Base-by-base conservation (phyloP, 2,329 filamentous ascomycete genomes). In the Penicillium frequentans region DNA sequence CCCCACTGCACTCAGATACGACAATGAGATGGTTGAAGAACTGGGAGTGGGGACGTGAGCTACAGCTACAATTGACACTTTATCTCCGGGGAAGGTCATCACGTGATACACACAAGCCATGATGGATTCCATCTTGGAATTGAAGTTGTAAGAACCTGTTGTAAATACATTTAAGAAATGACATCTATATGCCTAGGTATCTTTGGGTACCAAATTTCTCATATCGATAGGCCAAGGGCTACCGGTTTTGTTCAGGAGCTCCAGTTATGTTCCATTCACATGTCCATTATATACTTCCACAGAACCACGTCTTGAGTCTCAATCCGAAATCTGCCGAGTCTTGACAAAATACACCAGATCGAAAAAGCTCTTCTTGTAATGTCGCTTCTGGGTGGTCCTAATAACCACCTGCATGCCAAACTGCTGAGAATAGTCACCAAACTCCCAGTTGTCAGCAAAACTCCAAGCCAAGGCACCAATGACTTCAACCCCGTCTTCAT, bases 401-500 rank as follows among this genome's bases (percentile, higher is more conserved):
- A 85, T 84, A 1, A 86, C 81, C 1, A 76, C 78, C 66, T 86
- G 83, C 45, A 86, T 77, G 0, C 84, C 84, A 68, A 84, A 86
- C 2, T 81, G 79, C 16, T 75, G 65, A 0, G 73, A 64, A 48
- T 76, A 82, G 27, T 77, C 73, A 0, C 82, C 83, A 64, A 85
- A 86, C 53, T 84, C 83, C 76, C 80, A 83, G 39, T 84, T 85
- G 52, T 85, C 82, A 1, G 73, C 66, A 23, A 76, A 79, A 11
- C 70, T 78, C 84, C 84, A 86, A 2, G 81, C 80, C 58, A 84
- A 76, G 0, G 81, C 80, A 0, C 83, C 84, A 2, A 81, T 73
- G 1, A 85, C 80, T 49, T 83, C 69, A 0, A 86, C 82, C 0
- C 80, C 80, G 49, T 86, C 83, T 57, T 84, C 79, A 71, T 79